A percentile compares a stretch with the other conserved stretches of the same genome.
Conservation (phyloP, 495 filamentous ascomycete genomes). For the Neurospora terricola region DNA sequence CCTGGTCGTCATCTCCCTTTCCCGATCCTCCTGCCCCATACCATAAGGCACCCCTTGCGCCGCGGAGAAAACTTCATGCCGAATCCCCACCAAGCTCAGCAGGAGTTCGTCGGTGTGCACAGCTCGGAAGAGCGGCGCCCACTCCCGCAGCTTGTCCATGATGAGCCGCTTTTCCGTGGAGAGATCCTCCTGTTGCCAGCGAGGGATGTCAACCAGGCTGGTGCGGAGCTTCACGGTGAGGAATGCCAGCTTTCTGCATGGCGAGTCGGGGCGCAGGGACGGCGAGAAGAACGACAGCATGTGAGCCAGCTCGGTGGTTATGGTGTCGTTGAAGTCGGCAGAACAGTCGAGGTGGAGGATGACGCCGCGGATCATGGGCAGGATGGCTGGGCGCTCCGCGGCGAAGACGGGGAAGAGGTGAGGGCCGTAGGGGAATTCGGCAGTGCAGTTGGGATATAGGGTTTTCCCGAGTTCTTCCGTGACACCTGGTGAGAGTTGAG, state of each 20-base stretch:
- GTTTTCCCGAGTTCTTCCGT: background rate
- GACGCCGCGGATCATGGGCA: background rate
- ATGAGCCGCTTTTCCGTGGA: background rate
- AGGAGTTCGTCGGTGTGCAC: background rate
- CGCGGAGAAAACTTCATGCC: background rate
- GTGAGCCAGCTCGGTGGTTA: background rate
- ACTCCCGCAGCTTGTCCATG: background rate
- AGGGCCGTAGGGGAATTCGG: background rate
- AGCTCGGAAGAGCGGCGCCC: background rate
- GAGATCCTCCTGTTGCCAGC: background rate
- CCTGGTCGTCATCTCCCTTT: background rate
- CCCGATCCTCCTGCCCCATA: background rate
- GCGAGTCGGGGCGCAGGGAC: background rate
- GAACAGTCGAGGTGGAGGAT: conserved; percentile 1
- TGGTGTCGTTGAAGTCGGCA: background rate
- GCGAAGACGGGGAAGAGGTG: conserved; percentile 1
- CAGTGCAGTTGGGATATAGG: background rate
- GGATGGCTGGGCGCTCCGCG: background rate
- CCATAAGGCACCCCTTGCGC: background rate
- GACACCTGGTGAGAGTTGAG: background rate
- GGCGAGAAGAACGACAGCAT: background rate
- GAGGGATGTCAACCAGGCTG: background rate
- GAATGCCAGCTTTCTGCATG: background rate
- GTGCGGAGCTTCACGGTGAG: background rate
- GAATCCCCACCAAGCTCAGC: background rate